phyloP scores from a whole-genome alignment of 2,329 filamentous ascomycete species.

The Akanthomyces lecanii region DNA sequence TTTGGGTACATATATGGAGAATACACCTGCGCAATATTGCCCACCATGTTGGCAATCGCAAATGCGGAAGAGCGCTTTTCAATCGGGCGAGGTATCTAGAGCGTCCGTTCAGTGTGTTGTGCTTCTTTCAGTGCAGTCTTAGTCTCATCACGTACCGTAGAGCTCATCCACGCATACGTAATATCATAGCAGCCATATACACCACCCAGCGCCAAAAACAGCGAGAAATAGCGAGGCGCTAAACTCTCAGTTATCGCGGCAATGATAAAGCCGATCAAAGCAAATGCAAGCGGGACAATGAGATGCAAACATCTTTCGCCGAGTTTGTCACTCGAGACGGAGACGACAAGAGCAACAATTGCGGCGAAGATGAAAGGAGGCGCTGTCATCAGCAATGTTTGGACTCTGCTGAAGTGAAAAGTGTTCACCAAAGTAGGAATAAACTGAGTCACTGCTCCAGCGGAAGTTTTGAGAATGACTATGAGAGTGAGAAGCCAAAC shows the following conservation, averaged over 20 bases:
- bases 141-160: conserved; percentile 22
- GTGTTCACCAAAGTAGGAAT: conserved; percentile 68
- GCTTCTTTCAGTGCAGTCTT: not conserved
- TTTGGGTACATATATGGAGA: conserved; percentile 44
- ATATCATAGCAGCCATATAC: conserved; percentile 17
- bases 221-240: conserved; percentile 53
- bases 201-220: conserved; percentile 14
- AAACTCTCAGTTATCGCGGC: conserved; percentile 57
- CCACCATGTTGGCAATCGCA: conserved; percentile 63
- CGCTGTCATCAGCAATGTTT: conserved; percentile 58
- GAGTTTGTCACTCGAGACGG: conserved; percentile 66
- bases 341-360: conserved; percentile 59
- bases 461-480: conserved; percentile 51
- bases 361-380: conserved; percentile 62
- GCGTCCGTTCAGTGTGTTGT: not conserved
- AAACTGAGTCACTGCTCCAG: conserved; percentile 62
- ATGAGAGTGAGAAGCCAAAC: conserved; percentile 52
- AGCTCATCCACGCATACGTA: conserved; percentile 18
- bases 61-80: conserved; percentile 63
- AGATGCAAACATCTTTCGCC: conserved; percentile 70
- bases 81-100: conserved; percentile 58
- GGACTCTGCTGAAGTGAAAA: conserved; percentile 57
- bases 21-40: conserved; percentile 52
- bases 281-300: conserved; percentile 55
- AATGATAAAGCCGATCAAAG: conserved; percentile 62